Conservation (phyloP, 208 protist species). For the Spironucleus salmonicida region DNA sequence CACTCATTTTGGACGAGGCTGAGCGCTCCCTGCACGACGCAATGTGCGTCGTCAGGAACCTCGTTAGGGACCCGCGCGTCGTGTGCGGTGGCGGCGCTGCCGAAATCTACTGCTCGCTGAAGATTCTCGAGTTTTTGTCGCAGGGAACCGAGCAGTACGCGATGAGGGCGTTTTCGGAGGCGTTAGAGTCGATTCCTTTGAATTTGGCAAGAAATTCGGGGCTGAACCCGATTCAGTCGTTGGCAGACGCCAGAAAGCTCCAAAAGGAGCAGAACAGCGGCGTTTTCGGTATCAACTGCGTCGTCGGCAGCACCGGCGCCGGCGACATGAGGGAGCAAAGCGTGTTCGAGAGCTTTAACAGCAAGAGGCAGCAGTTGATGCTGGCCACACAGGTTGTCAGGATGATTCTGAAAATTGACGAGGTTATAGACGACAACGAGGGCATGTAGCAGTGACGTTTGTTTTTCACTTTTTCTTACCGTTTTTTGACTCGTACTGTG, state of each 20-base stretch:
- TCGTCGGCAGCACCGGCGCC: neutral
- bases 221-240: constrained; percentile 75
- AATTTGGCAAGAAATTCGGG: constrained; percentile 94
- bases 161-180: constrained; percentile 93
- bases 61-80: constrained; percentile 93
- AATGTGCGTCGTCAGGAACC: constrained; percentile 96
- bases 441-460: no score
- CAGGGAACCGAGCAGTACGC: constrained; percentile 87
- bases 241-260: constrained; percentile 75
- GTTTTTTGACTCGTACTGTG: no score
- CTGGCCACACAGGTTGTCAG: constrained; percentile 98
- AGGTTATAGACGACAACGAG: neutral
- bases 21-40: constrained; percentile 98
- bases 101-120: constrained; percentile 86
- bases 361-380: constrained; percentile 91
- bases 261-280: constrained; percentile 81
- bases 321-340: constrained; percentile 86
- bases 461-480: no score
- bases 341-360: constrained; percentile 93
- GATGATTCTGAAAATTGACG: constrained; percentile 99
- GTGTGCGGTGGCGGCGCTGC: constrained; percentile 97
- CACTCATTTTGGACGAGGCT: constrained; percentile 96
- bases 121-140: constrained; percentile 52
- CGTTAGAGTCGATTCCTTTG: constrained; percentile 92
- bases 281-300: constrained; percentile 88